These are phyloP conservation scores for Myriosclerotinia scirpicola DNA, from an alignment of 2,329 filamentous ascomycete genomes.

Conservation along the genomic window DNA sequence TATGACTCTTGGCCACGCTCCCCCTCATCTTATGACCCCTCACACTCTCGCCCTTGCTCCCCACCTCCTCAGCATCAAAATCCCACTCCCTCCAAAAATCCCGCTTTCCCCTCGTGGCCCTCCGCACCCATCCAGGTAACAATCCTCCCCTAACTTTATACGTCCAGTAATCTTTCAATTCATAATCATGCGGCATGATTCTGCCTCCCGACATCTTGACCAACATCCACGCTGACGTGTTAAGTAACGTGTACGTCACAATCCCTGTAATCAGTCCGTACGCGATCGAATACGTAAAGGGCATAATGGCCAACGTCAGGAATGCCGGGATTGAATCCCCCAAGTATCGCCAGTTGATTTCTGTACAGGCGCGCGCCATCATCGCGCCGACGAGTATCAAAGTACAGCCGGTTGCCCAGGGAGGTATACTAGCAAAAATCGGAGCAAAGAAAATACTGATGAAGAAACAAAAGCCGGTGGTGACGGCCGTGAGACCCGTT, in stretches of 20 bases:
- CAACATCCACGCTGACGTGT: conserved; percentile 67
- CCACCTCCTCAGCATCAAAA: conserved; percentile 31
- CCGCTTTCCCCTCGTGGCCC: conserved; percentile 42
- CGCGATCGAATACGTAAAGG: conserved; percentile 85
- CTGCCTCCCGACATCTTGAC: conserved; percentile 66
- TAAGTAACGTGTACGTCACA: conserved; percentile 73
- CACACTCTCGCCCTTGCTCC: not conserved
- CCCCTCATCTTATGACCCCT: conserved; percentile 24
- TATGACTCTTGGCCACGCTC: conserved; percentile 22
- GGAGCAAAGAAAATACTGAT: conserved; percentile 86
- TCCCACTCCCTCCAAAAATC: conserved; percentile 36
- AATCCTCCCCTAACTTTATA: conserved; percentile 74
- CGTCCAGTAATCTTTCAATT: conserved; percentile 77
- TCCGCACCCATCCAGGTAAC: conserved; percentile 70
- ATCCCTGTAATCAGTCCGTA: conserved; percentile 82
- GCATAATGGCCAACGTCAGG: conserved; percentile 81
- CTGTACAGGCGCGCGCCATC: conserved; percentile 75
- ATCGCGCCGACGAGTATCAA: conserved; percentile 83
- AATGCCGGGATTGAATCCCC: conserved; percentile 85
- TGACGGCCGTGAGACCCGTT: conserved; percentile 80
- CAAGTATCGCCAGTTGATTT: conserved; percentile 88
- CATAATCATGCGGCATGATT: conserved; percentile 72
- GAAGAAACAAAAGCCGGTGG: conserved; percentile 80
- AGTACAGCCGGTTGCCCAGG: conserved; percentile 88
- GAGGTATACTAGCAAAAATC: conserved; percentile 85